Base-by-base conservation (phyloP, 306 rosid species). In the Begonia loranthoides region DNA sequence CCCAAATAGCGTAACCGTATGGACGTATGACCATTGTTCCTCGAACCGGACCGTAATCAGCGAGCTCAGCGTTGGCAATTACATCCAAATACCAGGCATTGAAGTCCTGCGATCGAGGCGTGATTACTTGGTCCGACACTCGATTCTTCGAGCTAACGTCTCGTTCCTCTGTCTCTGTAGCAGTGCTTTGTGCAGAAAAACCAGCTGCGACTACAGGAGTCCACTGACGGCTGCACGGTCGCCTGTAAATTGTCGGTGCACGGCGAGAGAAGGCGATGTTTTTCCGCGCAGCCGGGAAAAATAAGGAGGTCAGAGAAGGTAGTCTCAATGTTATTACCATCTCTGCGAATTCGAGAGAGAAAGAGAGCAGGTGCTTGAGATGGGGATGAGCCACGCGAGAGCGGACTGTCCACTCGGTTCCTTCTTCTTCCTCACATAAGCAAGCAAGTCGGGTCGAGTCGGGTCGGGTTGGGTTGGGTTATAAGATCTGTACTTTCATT, bases 11-110 rank as follows among this genome's bases (percentile, higher is more conserved):
- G 46, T 90, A 90, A 47, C 95, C 95, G 58, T 90, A 90, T 28
- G 99, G 99, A 36, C 95, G 94, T 71, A 88, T 85, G 52, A 90
- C 97, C 97, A 90, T 85, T 45, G 97, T 90, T 10, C 97, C 97
- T 10, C 97, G 85, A 50, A 90, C 95, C n/a, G 97, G 95, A 54
- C 97, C 97, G 38, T 90, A 90, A 66, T 90, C 99, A 0, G 99
- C 99, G 11, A 90, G 87, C 79, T 82, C 92, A 2, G 99, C 99
- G 5, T 76, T 66, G 16, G 87, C 92, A 36, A 90, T 90, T 45
- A 90, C 60, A 50, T 82, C 94, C 9, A 80, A 84, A 63, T 82
- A 90, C 99, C 99, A 90, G 3, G 95, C 95, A 60, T 82, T 90
- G 76, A 90, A 90, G 64, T 90, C 94, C 73, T 76, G 78, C 0